Evolutionary conservation across 1,284 basidiomycete species (phyloP), one percentile per base, ranked within the genome.

Genomic region (Abortiporus biennis): DNA sequence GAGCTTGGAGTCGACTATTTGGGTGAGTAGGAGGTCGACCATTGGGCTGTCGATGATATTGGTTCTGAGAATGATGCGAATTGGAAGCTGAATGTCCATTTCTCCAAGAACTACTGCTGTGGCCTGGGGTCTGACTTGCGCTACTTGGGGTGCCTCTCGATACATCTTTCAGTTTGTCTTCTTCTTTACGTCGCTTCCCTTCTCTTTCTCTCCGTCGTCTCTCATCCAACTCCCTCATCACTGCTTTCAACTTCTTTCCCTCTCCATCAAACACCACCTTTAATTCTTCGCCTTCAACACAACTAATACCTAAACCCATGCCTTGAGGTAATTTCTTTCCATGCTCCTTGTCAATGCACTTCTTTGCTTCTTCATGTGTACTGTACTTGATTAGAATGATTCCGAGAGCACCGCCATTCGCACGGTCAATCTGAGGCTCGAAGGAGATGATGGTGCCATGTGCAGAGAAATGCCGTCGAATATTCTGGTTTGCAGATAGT

Each of bases 321-420:
- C 63, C 61, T 15, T 59, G 57, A 40, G 56, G 59, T 6, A 71
- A 59, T 49, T 65, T 70, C 55, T 72, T 71, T 24, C 78, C 78
- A 46, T 84, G 65, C 52, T 83, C 76, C 51, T 69, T 68, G 52
- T 74, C 74, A 43, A 73, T 72, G 60, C 80, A 90, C 51, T 62
- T 69, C 59, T 63, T 73, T 42, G 82, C 84, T 44, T 83, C 78
- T 15, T 78, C 77, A 46, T 77, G 73, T 0, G 67, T 63, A 6
- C 56, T 61, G 58, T 76, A 97, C 48, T 76, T 80, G 53, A 97
- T 74, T 57, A 78, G 81, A 40, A 89, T 80, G 31, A 97, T 80
- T 4, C 93, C 93, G 3, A 97, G 72, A 12, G 85, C 79, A 47
- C 80, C 83, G 11, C 92, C 92, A 16, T 82, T 92, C 40, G 75